Conservation (phyloP, 2,329 filamentous ascomycete species). For the Lachnellula hyalina region DNA sequence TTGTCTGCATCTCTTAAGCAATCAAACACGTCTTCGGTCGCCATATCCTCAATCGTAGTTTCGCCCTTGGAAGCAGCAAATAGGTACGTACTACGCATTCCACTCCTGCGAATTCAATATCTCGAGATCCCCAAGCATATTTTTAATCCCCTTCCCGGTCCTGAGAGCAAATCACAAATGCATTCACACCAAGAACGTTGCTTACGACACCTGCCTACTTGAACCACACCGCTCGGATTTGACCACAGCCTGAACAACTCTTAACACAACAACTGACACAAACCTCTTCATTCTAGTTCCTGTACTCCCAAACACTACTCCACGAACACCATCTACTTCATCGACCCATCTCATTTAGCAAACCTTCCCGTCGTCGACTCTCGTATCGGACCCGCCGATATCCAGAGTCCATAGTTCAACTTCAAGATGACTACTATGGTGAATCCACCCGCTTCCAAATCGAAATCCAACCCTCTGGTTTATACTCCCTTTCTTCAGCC, state of each 20-base stretch:
- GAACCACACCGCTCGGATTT: constrained; percentile 21
- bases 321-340: constrained; percentile 10
- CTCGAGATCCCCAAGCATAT: not conserved
- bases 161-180: not conserved
- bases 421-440: constrained; percentile 60
- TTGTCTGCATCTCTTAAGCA: constrained; percentile 5
- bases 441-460: constrained; percentile 35
- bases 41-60: not conserved
- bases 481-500: constrained; percentile 36
- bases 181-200: constrained; percentile 1
- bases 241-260: constrained; percentile 12
- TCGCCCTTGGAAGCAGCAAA: constrained; percentile 16
- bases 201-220: constrained; percentile 7
- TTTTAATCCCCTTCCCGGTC: not conserved
- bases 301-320: constrained; percentile 4
- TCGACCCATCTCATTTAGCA: constrained; percentile 14
- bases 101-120: not conserved
- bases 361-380: constrained; percentile 20
- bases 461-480: constrained; percentile 33
- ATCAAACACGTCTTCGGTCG: constrained; percentile 12
- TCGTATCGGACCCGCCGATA: constrained; percentile 28
- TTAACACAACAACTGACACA: constrained; percentile 16
- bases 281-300: constrained; percentile 11
- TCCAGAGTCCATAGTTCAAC: constrained; percentile 32
- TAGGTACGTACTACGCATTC: constrained; percentile 17